These are phyloP conservation scores for Rickenella mellea DNA, from an alignment of 768 basidiomycete species.

Conservation along the genomic window DNA sequence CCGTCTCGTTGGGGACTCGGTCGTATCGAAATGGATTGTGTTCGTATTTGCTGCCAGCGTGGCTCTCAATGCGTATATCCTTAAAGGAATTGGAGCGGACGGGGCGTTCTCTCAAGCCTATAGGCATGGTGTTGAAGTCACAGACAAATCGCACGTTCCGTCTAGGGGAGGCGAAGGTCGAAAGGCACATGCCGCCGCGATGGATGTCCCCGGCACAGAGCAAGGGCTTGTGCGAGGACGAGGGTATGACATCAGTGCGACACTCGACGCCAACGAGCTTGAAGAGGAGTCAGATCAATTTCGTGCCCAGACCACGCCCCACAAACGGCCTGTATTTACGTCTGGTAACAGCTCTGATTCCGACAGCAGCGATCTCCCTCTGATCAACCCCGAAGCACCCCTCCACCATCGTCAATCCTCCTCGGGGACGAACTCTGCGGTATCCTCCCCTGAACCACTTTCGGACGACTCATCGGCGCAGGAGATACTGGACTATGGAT, in stretches of 20 bases:
- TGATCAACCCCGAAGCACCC: constrained; percentile 11
- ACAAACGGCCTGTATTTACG: too few relatives aligned
- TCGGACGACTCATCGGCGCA: not conserved
- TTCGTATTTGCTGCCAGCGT: constrained; percentile 78
- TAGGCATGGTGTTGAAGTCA: constrained; percentile 10
- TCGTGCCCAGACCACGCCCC: too few relatives aligned
- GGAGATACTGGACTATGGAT: constrained; percentile 7
- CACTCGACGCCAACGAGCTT: too few relatives aligned
- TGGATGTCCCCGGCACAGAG: constrained; percentile 7
- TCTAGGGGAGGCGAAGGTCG: constrained; percentile 12
- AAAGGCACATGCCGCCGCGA: constrained; percentile 10
- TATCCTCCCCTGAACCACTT: too few relatives aligned
- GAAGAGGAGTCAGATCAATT: too few relatives aligned
- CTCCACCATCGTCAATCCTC: too few relatives aligned
- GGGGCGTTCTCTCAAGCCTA: constrained; percentile 20
- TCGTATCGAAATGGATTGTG: constrained; percentile 93
- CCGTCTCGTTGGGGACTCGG: constrained; percentile 83
- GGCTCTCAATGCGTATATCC: constrained; percentile 83
- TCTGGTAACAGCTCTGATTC: too few relatives aligned
- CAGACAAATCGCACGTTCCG: constrained; percentile 13
- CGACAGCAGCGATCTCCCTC: constrained; percentile 15
- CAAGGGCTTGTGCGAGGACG: constrained; percentile 7
- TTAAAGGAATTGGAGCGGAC: constrained; percentile 75
- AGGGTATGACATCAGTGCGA: too few relatives aligned
- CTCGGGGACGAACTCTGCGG: too few relatives aligned